Percentiles rank a stretch among this genome's conserved stretches.
phyloP scores from a whole-genome alignment of 257 asterid genomes.

The Salvia hispanica region DNA sequence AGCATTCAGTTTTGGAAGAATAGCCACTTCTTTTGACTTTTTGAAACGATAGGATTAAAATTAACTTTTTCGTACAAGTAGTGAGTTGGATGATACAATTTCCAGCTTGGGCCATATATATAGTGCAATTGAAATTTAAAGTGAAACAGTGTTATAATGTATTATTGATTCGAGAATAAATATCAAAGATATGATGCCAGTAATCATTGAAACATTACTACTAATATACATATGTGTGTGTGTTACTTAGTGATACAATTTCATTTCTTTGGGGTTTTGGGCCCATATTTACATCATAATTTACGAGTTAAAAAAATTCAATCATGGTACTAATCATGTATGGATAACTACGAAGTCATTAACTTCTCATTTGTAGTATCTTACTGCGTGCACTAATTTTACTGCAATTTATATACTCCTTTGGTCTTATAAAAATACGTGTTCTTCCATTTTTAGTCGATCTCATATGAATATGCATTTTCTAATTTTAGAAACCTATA shows the following conservation, averaged over 20 bases:
- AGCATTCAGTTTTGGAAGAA: neutral
- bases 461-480: no score
- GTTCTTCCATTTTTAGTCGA: no score
- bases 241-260: conserved; percentile 9
- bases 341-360: conserved; percentile 13
- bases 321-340: conserved; percentile 21
- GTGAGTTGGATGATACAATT: conserved; percentile 15
- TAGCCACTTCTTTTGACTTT: conserved; percentile 37
- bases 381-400: no score
- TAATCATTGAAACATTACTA: neutral
- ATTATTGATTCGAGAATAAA: conserved; percentile 20
- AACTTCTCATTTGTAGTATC: no score
- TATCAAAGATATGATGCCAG: conserved; percentile 28
- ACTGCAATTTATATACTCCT: no score
- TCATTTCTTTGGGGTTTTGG: neutral
- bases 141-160: conserved; percentile 2
- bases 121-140: conserved; percentile 11
- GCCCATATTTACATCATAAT: neutral
- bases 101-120: conserved; percentile 10
- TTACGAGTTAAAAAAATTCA: neutral
- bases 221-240: neutral
- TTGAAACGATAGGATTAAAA: neutral
- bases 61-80: neutral
- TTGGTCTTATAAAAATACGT: no score
- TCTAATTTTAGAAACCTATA: no score